A percentile compares a stretch with the other conserved stretches of the same genome.
Evolutionary conservation across 495 filamentous ascomycete genomes (phyloP).

Genomic region (Echria macrotheca): DNA sequence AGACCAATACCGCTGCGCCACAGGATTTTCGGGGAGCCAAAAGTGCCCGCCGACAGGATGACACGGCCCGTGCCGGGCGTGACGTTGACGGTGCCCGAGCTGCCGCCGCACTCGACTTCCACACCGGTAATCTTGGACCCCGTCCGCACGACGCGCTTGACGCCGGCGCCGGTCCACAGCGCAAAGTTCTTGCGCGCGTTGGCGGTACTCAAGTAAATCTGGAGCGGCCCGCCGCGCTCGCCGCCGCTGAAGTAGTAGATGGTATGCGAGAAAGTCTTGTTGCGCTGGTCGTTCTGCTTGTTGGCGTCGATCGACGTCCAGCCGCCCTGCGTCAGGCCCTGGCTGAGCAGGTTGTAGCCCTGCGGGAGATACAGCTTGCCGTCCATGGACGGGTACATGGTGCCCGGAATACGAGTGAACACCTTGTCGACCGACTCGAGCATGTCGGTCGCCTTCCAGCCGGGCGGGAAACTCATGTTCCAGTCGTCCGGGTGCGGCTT

Average conservation of each 20-base stretch:
- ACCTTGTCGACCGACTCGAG: slow-evolving; percentile 50
- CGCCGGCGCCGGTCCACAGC: slow-evolving; percentile 53
- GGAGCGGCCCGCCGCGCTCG: slow-evolving; percentile 61
- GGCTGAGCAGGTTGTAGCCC: slow-evolving; percentile 51
- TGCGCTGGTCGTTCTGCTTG: slow-evolving; percentile 52
- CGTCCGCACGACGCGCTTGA: slow-evolving; percentile 55
- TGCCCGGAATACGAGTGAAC: slow-evolving; percentile 61
- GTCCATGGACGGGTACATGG: slow-evolving; percentile 56
- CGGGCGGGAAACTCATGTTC: slow-evolving; percentile 61
- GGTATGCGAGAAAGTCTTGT: slow-evolving; percentile 54
- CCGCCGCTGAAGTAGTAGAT: slow-evolving; percentile 58
- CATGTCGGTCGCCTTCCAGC: slow-evolving; percentile 63
- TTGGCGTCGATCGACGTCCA: slow-evolving; percentile 58
- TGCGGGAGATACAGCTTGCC: slow-evolving; percentile 59
- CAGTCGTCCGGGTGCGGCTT: slow-evolving; percentile 49
- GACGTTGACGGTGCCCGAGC: slow-evolving; percentile 49
- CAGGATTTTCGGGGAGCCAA: slow-evolving; percentile 63
- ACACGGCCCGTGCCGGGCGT: slow-evolving; percentile 53
- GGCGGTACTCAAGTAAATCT: slow-evolving; percentile 63
- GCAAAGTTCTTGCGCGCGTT: slow-evolving; percentile 55
- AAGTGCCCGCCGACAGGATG: slow-evolving; percentile 59
- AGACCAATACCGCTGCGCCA: slow-evolving; percentile 52
- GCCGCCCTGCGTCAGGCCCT: slow-evolving; percentile 48
- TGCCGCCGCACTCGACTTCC: slow-evolving; percentile 54
- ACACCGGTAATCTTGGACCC: slow-evolving; percentile 57